These are phyloP conservation scores for Glebionis coronaria DNA, from an alignment of 129 eudicot genomes.

Conservation along the genomic window DNA sequence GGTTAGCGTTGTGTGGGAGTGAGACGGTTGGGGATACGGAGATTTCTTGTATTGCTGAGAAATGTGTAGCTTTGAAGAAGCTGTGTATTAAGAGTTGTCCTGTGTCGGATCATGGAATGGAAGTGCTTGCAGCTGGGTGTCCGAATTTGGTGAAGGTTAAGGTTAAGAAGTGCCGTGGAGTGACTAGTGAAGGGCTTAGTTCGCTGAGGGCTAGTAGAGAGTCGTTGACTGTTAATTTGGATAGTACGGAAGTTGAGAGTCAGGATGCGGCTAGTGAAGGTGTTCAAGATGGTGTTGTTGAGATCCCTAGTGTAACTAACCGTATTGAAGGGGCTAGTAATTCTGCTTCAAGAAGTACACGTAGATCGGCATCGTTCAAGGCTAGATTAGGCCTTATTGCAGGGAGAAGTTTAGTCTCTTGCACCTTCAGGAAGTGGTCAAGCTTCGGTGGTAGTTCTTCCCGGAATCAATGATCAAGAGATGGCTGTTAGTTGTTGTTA, in stretches of 20 bases:
- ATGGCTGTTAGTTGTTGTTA: constrained; percentile 8
- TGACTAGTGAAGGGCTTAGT: constrained; percentile 61
- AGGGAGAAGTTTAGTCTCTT: constrained; percentile 52
- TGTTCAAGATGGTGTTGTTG: constrained; percentile 33
- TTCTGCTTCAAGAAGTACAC: constrained; percentile 39
- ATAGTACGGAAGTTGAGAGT: constrained; percentile 49
- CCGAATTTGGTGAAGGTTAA: constrained; percentile 82
- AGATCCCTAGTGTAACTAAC: constrained; percentile 21
- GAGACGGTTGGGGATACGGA: constrained; percentile 76
- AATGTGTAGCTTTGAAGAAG: constrained; percentile 65
- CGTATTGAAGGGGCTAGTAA: constrained; percentile 29
- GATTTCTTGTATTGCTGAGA: constrained; percentile 67
- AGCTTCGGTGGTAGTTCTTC: constrained; percentile 63
- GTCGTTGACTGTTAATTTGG: constrained; percentile 60
- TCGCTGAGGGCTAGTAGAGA: constrained; percentile 64
- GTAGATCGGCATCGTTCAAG: constrained; percentile 58
- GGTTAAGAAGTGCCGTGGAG: constrained; percentile 73
- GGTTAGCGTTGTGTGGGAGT: constrained; percentile 74
- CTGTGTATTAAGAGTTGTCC: constrained; percentile 79
- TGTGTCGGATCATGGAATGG: constrained; percentile 68
- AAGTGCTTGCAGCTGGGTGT: constrained; percentile 71
- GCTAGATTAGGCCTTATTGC: constrained; percentile 51
- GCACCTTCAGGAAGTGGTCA: constrained; percentile 66
- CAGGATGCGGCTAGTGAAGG: constrained; percentile 46
- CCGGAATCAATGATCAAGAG: constrained; percentile 16